A percentile compares a stretch with the other conserved stretches of the same genome.
phyloP scores from a whole-genome alignment of 2,329 filamentous ascomycete species.

The Cercospora berteroae region DNA sequence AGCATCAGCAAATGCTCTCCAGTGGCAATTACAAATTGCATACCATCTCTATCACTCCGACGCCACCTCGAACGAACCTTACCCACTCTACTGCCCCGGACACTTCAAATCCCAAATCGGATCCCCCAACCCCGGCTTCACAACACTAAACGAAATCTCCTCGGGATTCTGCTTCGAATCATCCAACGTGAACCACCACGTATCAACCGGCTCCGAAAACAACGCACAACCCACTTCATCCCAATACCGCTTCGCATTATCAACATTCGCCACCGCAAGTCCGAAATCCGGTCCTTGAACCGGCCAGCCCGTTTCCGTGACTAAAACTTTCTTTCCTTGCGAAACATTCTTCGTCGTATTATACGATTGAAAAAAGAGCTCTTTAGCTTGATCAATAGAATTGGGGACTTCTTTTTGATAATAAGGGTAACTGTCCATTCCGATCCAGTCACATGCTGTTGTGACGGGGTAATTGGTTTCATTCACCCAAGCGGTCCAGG shows the following conservation, averaged over 20 bases:
- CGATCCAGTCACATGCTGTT: conserved; percentile 70
- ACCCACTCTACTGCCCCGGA: neutral
- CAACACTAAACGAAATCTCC: conserved; percentile 22
- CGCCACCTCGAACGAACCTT: neutral
- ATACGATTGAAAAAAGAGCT: conserved; percentile 67
- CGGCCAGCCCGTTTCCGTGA: conserved; percentile 87
- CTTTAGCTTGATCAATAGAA: conserved; percentile 61
- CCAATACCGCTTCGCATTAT: conserved; percentile 79
- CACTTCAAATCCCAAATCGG: conserved; percentile 23
- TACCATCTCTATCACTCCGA: neutral
- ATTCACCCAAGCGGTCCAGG: conserved; percentile 59
- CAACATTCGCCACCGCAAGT: conserved; percentile 59
- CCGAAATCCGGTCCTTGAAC: conserved; percentile 64
- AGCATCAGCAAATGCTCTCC: neutral
- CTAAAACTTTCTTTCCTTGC: conserved; percentile 71
- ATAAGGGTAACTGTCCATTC: conserved; percentile 79
- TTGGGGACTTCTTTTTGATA: conserved; percentile 70
- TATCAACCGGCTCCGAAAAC: conserved; percentile 55
- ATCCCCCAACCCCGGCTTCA: conserved; percentile 40
- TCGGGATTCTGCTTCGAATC: neutral
- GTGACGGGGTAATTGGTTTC: conserved; percentile 67
- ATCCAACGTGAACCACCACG: conserved; percentile 61
- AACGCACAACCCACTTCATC: conserved; percentile 70
- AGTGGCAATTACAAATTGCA: neutral
- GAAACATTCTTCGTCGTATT: conserved; percentile 59